Conservation (phyloP, 148 eudicot species). For the Chenopodium suecicum region DNA sequence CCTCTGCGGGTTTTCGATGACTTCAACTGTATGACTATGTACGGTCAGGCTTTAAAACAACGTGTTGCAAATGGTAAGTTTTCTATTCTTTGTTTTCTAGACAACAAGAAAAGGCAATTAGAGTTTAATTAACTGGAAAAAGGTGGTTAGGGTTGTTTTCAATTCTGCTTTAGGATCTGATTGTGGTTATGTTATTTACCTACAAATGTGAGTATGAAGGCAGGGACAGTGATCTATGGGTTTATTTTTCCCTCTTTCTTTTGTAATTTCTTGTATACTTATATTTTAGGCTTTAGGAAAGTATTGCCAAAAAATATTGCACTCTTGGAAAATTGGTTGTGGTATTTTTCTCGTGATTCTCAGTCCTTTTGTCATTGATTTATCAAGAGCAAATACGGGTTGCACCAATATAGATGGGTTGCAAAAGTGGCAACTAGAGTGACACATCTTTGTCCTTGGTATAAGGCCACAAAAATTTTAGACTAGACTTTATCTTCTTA, state of each 20-base stretch:
- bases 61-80: slow-evolving; percentile 29
- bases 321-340: no score
- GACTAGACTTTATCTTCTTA: no score
- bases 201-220: neutral
- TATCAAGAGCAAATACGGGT: no score
- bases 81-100: neutral
- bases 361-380: no score
- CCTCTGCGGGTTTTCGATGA: slow-evolving; percentile 71
- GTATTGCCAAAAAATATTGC: no score
- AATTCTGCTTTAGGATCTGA: neutral
- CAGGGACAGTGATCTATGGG: neutral
- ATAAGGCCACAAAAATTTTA: no score
- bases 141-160: neutral
- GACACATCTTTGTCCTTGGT: no score
- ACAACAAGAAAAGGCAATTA: neutral
- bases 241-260: neutral
- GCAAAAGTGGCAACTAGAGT: no score
- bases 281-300: no score
- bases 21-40: slow-evolving; percentile 47
- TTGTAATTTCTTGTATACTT: neutral
- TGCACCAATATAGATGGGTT: no score
- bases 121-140: neutral
- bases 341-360: no score
- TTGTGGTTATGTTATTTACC: neutral
- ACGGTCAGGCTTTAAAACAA: slow-evolving; percentile 40